Evolutionary conservation across 257 asterid species (phyloP), one percentile per base, ranked within the genome.

Genomic region (Petrea volubilis): DNA sequence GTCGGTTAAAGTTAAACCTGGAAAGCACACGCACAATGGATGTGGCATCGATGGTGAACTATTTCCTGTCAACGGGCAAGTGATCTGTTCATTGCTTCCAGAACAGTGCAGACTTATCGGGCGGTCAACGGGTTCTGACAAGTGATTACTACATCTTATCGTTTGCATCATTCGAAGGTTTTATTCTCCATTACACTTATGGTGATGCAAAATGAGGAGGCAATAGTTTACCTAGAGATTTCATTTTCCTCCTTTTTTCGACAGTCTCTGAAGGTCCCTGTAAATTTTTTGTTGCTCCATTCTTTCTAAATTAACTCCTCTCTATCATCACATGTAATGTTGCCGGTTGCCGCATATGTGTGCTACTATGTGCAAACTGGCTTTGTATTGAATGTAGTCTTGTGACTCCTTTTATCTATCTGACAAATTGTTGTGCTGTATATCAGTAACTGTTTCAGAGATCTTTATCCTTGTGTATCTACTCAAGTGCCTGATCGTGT

Each of bases 1-100:
- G 80, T 90, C 97, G 0, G 99, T 95, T 62, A 95, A 85, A 85
- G 74, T 95, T 5, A 95, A 85, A 78, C 97, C 97, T 0, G 98
- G 97, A 50, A 95, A 89, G 78, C 95, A 70, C 82, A 82, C 97
- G 3, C 91, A 88, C 77, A 88, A 72, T 49, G 95, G 97, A 59
- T 90, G 98, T 78, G 99, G 99, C 70, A 92, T 95, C 5, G 99
- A 95, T 55, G 99, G 99, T 18, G 99, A 95, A 82, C 90, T 92
- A 63, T 92, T 95, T 81, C 86, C 97, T 0, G 87, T 87, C n/a
- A 88, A 87, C 8, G 99, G 93, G 66, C 97, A 87, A 79, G 83
- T 92, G 28, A 73, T 84, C 29, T 90, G 93, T 66, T 88, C 99
- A 55, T 83, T 88, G 64, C 93, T 95, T 65, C 98, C 97, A 7